Base-by-base conservation (phyloP, 108 stramenopile species). In the Schizochytrium sp. region DNA sequence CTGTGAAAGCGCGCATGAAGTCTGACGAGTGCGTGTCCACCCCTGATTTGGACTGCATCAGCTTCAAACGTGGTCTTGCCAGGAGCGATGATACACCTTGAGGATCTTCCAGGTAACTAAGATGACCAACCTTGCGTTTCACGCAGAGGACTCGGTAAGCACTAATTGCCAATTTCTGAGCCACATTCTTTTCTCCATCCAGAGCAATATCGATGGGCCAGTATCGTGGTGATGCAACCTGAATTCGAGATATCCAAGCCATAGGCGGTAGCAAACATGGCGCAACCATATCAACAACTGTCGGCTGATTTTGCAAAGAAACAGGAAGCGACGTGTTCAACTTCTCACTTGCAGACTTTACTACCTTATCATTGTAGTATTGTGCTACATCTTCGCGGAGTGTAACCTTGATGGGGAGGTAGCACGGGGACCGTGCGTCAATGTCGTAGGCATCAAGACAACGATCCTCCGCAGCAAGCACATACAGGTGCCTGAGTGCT, bases 401-500 rank as follows among this genome's bases (percentile, higher is more conserved):
- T 28, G 42, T 89, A 42, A 91, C 69, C 61, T 72, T 46, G 47
- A 92, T 42, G 53, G 92, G 90, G 2, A 92, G 89, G 58, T 69
- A 91, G 28, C 91, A 89, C 50, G 89, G 88, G 76, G 61, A 87
- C 15, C 94, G 92, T 15, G 96, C 95, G 69, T 98, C 97, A 3
- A 97, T 94, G 83, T 99, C 99, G 28, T 97, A 89, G 3, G 97
- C 95, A 88, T 96, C 94, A 17, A 99, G 83, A 46, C 94, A 92
- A 28, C 96, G 91, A 42, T 95, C 91, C 89, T 97, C 95, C 41
- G 94, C 95, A 0, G 99, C 99, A 55, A 99, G 94, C n/a, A 97
- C 97, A 90, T 98, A 99, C 49, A 97, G 92, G 94, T 98, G 97
- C 1, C 99, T 94, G 46, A 98, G 94, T 8, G 98, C 96, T 93